Conservation (phyloP, 768 basidiomycete species). For the Peribolospora baueri region DNA sequence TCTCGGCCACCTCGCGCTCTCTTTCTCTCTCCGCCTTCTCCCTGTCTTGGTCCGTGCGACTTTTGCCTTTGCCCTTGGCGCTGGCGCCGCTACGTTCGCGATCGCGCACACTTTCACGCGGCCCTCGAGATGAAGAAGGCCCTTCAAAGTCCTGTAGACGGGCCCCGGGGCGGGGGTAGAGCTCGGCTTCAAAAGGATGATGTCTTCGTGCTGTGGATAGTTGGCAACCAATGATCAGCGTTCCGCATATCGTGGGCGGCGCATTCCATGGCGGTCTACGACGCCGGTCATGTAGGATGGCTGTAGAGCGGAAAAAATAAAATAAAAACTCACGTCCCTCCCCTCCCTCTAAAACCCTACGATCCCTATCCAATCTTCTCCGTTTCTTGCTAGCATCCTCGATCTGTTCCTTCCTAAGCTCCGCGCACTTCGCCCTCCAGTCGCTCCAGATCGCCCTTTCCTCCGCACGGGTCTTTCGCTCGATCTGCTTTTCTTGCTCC, state of each 20-base stretch:
- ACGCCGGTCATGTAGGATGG: no score
- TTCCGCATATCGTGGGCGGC: not conserved
- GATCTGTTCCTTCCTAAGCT: conserved; percentile 64
- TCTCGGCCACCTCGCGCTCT: conserved; percentile 4
- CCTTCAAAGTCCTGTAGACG: not conserved
- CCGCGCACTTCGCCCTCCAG: conserved; percentile 70
- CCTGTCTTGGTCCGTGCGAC: no score
- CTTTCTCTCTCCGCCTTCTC: conserved; percentile 5
- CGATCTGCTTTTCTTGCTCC: conserved; percentile 39
- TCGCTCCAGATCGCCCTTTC: conserved; percentile 63
- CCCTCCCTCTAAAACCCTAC: conserved; percentile 40
- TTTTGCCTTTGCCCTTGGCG: not conserved
- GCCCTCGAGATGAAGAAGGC: conserved; percentile 7
- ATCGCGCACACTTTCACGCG: conserved; percentile 8
- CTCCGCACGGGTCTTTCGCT: conserved; percentile 39
- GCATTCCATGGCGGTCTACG: no score
- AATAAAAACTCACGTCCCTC: not conserved
- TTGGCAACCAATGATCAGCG: not conserved
- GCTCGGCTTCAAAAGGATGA: conserved; percentile 3
- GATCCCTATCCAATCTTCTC: conserved; percentile 59
- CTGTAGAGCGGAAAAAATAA: not conserved
- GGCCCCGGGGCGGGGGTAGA: no score
- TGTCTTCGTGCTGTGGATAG: conserved; percentile 5
- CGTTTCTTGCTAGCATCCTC: conserved; percentile 71
- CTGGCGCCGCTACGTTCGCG: conserved; percentile 12